Evolutionary conservation across 441 rosid species (phyloP).

Genomic region (Viola pubescens): DNA sequence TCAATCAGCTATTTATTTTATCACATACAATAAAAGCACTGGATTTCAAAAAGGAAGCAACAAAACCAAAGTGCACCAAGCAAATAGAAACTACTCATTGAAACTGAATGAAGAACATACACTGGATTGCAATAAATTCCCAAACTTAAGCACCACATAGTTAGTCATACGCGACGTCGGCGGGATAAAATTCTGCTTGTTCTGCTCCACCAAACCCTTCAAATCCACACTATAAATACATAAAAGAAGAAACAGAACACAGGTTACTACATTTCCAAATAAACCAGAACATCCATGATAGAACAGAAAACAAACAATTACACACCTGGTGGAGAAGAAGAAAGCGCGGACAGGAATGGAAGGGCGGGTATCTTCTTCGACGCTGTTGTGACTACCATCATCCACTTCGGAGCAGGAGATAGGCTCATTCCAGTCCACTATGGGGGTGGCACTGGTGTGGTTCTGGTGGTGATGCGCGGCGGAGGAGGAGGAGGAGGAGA

Average conservation of each 20-base stretch:
- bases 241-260: constrained; percentile 1
- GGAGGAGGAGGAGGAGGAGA: constrained; percentile 35
- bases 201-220: constrained; percentile 74
- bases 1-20: too few species aligned
- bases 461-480: constrained; percentile 21
- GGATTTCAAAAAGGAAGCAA: too few species aligned
- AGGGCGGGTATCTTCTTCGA: constrained; percentile 38
- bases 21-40: too few species aligned
- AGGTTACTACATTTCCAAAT: background rate
- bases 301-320: background rate
- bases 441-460: constrained; percentile 2
- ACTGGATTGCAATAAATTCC: constrained; percentile 39
- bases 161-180: constrained; percentile 91
- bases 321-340: constrained; percentile 81
- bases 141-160: constrained; percentile 75
- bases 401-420: constrained; percentile 40
- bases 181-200: constrained; percentile 73
- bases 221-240: constrained; percentile 66
- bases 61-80: too few species aligned
- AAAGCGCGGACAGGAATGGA: constrained; percentile 79
- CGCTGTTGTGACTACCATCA: constrained; percentile 18
- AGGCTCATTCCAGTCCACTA: constrained; percentile 43
- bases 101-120: constrained; percentile 34
- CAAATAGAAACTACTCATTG: background rate
- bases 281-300: background rate